Percentiles rank a stretch among this genome's conserved stretches.
These are phyloP conservation scores for Colletotrichum salicis DNA, from an alignment of 2,329 filamentous ascomycete genomes.

Conservation along the genomic window DNA sequence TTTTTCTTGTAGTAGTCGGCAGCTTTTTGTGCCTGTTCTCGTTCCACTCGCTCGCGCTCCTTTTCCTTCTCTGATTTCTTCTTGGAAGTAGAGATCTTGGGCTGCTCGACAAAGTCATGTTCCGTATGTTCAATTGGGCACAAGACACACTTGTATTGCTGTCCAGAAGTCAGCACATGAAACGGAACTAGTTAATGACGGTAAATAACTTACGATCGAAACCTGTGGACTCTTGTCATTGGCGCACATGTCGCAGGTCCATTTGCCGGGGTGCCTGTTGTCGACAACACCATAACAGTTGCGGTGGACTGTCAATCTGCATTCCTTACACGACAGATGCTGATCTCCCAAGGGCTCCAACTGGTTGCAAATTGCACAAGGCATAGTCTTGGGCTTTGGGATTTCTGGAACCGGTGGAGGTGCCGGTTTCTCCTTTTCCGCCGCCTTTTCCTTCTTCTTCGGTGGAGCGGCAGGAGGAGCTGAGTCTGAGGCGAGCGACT, in stretches of 20 bases:
- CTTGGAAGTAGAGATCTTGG: constrained; percentile 84
- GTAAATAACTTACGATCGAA: constrained; percentile 77
- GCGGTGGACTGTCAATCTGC: constrained; percentile 89
- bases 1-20: constrained; percentile 84
- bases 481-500: constrained; percentile 58
- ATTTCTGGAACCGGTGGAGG: constrained; percentile 77
- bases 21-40: constrained; percentile 81
- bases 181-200: background rate
- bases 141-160: constrained; percentile 92
- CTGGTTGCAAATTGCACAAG: constrained; percentile 86
- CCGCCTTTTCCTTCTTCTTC: constrained; percentile 70
- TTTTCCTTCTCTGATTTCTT: constrained; percentile 89
- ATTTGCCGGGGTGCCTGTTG: constrained; percentile 78
- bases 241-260: constrained; percentile 94
- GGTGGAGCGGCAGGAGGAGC: constrained; percentile 43
- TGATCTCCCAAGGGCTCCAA: constrained; percentile 78
- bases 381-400: constrained; percentile 80
- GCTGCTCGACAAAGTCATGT: constrained; percentile 84
- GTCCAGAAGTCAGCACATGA: constrained; percentile 43
- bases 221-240: constrained; percentile 94
- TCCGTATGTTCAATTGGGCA: constrained; percentile 86
- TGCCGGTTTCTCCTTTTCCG: constrained; percentile 71
- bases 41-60: constrained; percentile 87
- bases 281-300: constrained; percentile 89
- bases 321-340: constrained; percentile 84